Conservation (phyloP, 2,329 filamentous ascomycete species). For the Phialophora tarda region DNA sequence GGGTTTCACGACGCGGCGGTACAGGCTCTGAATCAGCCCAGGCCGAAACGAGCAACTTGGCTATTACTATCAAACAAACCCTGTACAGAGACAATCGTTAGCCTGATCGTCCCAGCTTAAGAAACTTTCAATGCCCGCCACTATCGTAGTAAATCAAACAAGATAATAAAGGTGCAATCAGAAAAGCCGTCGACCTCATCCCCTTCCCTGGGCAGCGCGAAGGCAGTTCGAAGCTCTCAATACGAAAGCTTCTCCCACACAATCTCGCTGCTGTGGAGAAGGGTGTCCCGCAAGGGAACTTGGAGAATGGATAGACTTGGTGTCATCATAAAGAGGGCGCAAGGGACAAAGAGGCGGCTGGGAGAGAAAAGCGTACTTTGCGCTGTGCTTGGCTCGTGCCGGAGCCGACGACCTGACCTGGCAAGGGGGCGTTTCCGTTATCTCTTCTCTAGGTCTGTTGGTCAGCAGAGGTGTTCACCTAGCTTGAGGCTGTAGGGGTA, state of each 20-base stretch:
- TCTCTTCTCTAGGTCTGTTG: not conserved
- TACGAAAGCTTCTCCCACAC: conserved; percentile 18
- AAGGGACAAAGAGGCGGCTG: not conserved
- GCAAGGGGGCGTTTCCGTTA: not conserved
- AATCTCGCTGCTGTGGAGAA: conserved; percentile 12
- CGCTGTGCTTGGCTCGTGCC: not conserved
- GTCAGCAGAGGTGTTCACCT: not conserved
- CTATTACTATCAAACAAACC: conserved; percentile 12
- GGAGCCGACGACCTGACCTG: not conserved
- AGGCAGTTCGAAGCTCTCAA: conserved; percentile 14
- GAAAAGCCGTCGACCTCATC: conserved; percentile 41
- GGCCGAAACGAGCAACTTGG: not conserved
- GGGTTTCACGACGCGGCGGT: not conserved
- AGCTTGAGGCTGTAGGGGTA: not conserved
- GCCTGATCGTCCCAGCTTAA: not conserved
- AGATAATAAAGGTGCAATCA: conserved; percentile 25
- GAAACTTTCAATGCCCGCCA: not conserved
- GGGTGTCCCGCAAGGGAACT: conserved; percentile 44
- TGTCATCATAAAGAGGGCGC: conserved; percentile 56
- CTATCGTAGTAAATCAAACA: not conserved
- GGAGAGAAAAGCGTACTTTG: conserved; percentile 3
- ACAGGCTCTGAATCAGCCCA: not conserved
- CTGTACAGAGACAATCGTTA: conserved; percentile 8
- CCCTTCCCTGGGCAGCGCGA: conserved; percentile 27
- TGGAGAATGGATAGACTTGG: conserved; percentile 69